Base-by-base conservation (phyloP, 768 basidiomycete genomes). In the Boletus subparvulus region DNA sequence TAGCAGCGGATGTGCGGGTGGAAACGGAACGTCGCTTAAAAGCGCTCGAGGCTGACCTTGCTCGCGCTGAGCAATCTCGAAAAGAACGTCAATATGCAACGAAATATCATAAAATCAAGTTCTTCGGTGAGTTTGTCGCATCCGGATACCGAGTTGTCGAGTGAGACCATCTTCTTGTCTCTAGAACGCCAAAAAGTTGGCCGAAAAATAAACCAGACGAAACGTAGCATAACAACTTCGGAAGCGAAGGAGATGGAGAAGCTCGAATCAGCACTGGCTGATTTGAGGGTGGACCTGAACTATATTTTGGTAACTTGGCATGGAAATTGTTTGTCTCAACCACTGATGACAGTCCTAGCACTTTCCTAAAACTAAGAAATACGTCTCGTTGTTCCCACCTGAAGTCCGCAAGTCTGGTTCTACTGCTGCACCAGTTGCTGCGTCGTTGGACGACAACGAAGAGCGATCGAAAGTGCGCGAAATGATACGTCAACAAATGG, bases 61-160 rank as follows among this genome's bases (percentile, higher is more conserved):
- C 75, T 26, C 79, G 76, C 52, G 88, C 88, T 0, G 85, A 90
- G 71, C 65, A 69, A 24, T 78, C 80, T 36, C 79, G 79, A 46
- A 87, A 86, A 68, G 91, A 92, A 71, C 83, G 88, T 45, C 75
- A 85, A 42, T 77, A 91, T 63, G 90, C 91, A 0, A 73, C 81
- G 40, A 83, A 83, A 59, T 98, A 98, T 71, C 94, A 94, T 64
- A 92, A 86, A 76, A 76, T 94, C 65, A 95, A 93, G 71, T 98
- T 98, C 75, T 97, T 98, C 60, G 94, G 94, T 94, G 59, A 61
- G 79, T 69, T n/a, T 39, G 26, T 58, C 32, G 7, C 45, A 33
- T 17, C 28, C 1, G 14, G 16, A 46, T 19, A 1, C 24, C 28
- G 19, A 33, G 5, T 19, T 14, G 19, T 52, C 39, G 19, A 41